These are phyloP conservation scores for Hordeum vulgare DNA, from an alignment of 176 grass and related monocot genomes.

Conservation along the genomic window MorexV3_pseudomolecules_assembly NC_058520.1:161629554-161630053, in stretches of 20 bases:
- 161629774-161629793: slow-evolving; percentile 6
- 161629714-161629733: neutral
- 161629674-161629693: neutral
- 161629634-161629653: neutral
- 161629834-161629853: neutral
- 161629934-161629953: neutral
- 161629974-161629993: neutral
- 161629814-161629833: neutral
- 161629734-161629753: neutral
- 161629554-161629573: neutral
- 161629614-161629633: neutral
- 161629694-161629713: neutral
- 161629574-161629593: neutral
- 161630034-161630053: slow-evolving; percentile 16
- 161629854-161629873: neutral
- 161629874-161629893: neutral
- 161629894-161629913: neutral
- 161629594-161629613: neutral
- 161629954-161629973: slow-evolving; percentile 22
- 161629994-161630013: neutral
- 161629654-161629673: neutral
- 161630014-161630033: neutral
- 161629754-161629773: neutral
- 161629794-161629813: neutral
- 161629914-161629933: neutral